phyloP scores from a whole-genome alignment of 2,329 filamentous ascomycete species.

The Piedraia hortae region DNA sequence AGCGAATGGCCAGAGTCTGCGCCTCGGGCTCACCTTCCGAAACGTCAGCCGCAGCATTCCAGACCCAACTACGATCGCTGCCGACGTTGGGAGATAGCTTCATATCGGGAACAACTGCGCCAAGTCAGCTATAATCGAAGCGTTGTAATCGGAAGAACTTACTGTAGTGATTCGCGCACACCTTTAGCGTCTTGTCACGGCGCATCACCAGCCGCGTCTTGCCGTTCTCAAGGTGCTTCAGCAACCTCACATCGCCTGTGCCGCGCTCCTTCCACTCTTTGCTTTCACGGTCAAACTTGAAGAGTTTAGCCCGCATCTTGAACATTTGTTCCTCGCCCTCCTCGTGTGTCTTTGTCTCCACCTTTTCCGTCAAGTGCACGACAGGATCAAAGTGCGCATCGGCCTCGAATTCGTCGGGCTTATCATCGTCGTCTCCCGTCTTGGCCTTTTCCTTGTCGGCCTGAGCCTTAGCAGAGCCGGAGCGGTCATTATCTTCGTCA shows the following conservation, averaged over 20 bases:
- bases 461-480: slow-evolving; percentile 40
- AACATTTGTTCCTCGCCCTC: slow-evolving; percentile 91
- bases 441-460: slow-evolving; percentile 37
- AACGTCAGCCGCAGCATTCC: slow-evolving; percentile 93
- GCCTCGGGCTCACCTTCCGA: slow-evolving; percentile 95
- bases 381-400: slow-evolving; percentile 96
- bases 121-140: slow-evolving; percentile 2
- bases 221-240: slow-evolving; percentile 97
- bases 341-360: slow-evolving; percentile 94
- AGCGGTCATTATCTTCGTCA: slow-evolving; percentile 51
- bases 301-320: slow-evolving; percentile 99
- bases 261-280: slow-evolving; percentile 99
- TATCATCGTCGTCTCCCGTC: slow-evolving; percentile 13
- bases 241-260: slow-evolving; percentile 78
- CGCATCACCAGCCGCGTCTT: slow-evolving; percentile 97
- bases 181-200: slow-evolving; percentile 98
- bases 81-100: slow-evolving; percentile 95
- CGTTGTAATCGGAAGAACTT: slow-evolving; percentile 8
- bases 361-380: slow-evolving; percentile 82
- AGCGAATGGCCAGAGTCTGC: slow-evolving; percentile 83
- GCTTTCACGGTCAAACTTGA: slow-evolving; percentile 80
- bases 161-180: slow-evolving; percentile 99
- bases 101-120: slow-evolving; percentile 81
- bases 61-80: slow-evolving; percentile 96
- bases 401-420: slow-evolving; percentile 31